Percentiles rank a stretch among this genome's conserved stretches.
Conservation (phyloP, 1,284 basidiomycete species). For the Rhodotorula glutinis region DNA sequence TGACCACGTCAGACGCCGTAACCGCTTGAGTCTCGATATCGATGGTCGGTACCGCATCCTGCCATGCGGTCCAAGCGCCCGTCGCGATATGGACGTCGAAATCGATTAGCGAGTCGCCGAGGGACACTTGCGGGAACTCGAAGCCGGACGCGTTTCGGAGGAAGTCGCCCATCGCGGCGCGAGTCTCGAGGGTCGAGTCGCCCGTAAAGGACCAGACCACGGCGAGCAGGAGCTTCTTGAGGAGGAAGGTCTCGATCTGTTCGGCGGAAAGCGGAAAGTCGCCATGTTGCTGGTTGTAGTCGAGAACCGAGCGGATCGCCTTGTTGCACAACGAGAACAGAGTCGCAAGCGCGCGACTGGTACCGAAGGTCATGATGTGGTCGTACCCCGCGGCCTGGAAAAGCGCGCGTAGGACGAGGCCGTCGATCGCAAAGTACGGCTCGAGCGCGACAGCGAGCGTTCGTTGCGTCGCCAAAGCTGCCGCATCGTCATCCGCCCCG, state of each 20-base stretch:
- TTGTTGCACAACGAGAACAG: slow-evolving; percentile 97
- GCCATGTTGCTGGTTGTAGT: slow-evolving; percentile 90
- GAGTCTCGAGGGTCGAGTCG: slow-evolving; percentile 83
- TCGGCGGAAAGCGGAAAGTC: slow-evolving; percentile 88
- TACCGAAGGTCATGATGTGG: slow-evolving; percentile 99
- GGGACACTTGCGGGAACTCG: slow-evolving; percentile 68
- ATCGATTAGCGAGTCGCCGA: slow-evolving; percentile 85
- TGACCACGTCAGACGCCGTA: slow-evolving; percentile 91
- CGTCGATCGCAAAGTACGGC: slow-evolving; percentile 75
- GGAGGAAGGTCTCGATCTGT: slow-evolving; percentile 83
- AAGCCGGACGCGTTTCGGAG: slow-evolving; percentile 80
- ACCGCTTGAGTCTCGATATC: slow-evolving; percentile 97
- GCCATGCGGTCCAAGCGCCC: slow-evolving; percentile 91
- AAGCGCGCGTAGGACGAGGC: slow-evolving; percentile 75
- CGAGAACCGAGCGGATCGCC: slow-evolving; percentile 85
- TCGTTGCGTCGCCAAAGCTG: slow-evolving; percentile 69
- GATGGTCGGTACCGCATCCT: slow-evolving; percentile 83
- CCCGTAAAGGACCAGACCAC: slow-evolving; percentile 98
- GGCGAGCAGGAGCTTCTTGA: slow-evolving; percentile 83
- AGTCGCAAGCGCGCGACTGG: slow-evolving; percentile 85
- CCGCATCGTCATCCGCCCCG: slow-evolving; percentile 54
- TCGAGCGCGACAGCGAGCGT: slow-evolving; percentile 73
- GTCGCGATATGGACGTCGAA: slow-evolving; percentile 85
- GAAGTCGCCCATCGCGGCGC: slow-evolving; percentile 86
- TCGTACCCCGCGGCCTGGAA: slow-evolving; percentile 75